A percentile compares a stretch with the other conserved stretches of the same genome.
Evolutionary conservation across 2,329 filamentous ascomycete species (phyloP).

Genomic region (Phialocephala sp.): DNA sequence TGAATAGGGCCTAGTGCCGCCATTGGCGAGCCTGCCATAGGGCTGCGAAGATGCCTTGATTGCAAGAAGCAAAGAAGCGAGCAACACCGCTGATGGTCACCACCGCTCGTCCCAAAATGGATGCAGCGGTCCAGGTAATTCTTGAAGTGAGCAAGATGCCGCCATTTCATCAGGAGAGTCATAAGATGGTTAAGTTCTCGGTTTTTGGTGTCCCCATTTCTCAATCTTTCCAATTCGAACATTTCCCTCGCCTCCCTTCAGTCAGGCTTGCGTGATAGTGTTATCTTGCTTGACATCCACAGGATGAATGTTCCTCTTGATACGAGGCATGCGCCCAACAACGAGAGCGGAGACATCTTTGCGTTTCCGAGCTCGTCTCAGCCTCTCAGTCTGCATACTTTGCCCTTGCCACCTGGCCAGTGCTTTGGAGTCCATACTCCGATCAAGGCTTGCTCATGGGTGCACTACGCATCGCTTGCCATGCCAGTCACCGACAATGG

Average conservation of each 20-base stretch:
- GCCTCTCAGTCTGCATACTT: no score
- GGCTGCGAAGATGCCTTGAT: slow-evolving; percentile 1
- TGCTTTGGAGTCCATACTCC: no score
- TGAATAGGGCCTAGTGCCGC: not conserved
- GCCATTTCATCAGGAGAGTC: slow-evolving; percentile 10
- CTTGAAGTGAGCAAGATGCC: slow-evolving; percentile 9
- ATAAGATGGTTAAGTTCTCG: slow-evolving; percentile 16
- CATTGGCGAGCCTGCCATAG: not conserved
- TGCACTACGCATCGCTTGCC: no score
- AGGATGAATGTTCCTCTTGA: no score
- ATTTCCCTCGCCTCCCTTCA: not conserved
- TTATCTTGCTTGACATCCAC: no score
- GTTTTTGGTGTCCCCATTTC: slow-evolving; percentile 9
- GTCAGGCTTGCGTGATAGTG: no score
- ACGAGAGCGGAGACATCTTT: no score
- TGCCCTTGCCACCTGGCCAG: no score
- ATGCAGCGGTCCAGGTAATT: slow-evolving; percentile 12
- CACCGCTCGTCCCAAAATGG: slow-evolving; percentile 17
- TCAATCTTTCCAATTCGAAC: not conserved
- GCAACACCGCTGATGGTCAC: slow-evolving; percentile 10
- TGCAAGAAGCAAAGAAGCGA: not conserved
- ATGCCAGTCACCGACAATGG: no score
- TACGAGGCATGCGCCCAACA: no score
- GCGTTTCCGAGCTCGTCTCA: no score
- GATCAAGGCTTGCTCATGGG: no score